phyloP scores from a whole-genome alignment of 768 basidiomycete species.

The Collybia sordida region DNA sequence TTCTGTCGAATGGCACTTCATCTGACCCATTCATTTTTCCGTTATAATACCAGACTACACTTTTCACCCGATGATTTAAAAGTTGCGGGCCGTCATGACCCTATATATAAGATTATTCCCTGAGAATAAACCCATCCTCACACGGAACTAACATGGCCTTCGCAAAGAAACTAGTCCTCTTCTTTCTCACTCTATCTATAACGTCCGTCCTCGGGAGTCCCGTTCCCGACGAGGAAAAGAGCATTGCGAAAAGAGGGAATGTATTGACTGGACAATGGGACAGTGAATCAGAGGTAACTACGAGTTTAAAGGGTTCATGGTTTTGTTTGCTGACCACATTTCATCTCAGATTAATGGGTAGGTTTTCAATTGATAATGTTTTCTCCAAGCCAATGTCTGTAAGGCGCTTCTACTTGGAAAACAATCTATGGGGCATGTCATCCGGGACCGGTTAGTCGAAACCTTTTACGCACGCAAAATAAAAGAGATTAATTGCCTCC shows the following conservation, averaged over 20 bases:
- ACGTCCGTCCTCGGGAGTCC: slow-evolving; percentile 1
- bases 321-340: too few relatives aligned
- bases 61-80: too few relatives aligned
- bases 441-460: slow-evolving; percentile 15
- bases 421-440: slow-evolving; percentile 25
- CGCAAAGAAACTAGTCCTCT: not conserved
- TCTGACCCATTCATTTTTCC: too few relatives aligned
- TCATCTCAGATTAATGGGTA: too few relatives aligned
- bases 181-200: not conserved
- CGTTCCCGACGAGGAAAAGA: not conserved
- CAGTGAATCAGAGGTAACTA: slow-evolving; percentile 27
- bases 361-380: not conserved
- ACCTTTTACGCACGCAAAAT: too few relatives aligned
- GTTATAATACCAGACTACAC: too few relatives aligned
- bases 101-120: too few relatives aligned
- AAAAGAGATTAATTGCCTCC: too few relatives aligned
- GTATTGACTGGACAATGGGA: slow-evolving; percentile 26
- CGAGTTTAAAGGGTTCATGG: not conserved
- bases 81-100: too few relatives aligned
- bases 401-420: slow-evolving; percentile 24
- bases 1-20: too few relatives aligned
- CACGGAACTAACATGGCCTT: slow-evolving; percentile 5
- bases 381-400: not conserved
- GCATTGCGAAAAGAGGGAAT: slow-evolving; percentile 22
- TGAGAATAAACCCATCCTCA: not conserved